Base-by-base conservation (phyloP, 2,329 filamentous ascomycete species). In the Davidsoniella virescens region DNA sequence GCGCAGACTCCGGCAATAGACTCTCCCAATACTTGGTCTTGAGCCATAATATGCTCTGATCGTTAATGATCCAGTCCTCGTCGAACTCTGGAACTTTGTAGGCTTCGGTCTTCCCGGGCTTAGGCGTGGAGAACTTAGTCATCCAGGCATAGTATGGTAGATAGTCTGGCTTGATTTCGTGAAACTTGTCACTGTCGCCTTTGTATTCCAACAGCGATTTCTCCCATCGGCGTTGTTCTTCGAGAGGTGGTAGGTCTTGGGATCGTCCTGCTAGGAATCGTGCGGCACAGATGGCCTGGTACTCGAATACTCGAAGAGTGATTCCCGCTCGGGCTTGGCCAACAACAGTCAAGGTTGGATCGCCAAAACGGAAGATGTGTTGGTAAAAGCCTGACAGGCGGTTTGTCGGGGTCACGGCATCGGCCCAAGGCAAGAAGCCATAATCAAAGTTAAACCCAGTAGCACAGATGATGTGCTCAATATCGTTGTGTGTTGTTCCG, bases 391-490 rank as follows among this genome's bases (percentile, higher is more conserved):
- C 62, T 0, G 62, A 60, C 2, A 65, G 54, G 18, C 63, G 56
- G 2, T 49, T 49, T 2, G 47, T 49, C 38, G 18, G 18, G 12
- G 47, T 49, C 14, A 49, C 47, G 14, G 47, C 44, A 20, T 47
- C 47, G 14, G 25, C 18, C 47, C 47, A 49, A 0, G 70, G 68
- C 5, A 76, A 56, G 56, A 73, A 79, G 0, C 73, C 74, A 0
- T 78, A 59, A 2, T 71, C 73, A 68, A 74, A 78, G 0, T 68
- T 69, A 56, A 77, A 78, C 0, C 76, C 76, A 0, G 76, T 80
- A 3, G 71, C 75, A 50, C 79, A 76, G 39, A 80, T 70, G 25
- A 80, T 65, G 47, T 72, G 60, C 54, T 80, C 75, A 7, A 79
- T 68, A 4, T 70, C 63, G 0, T 67, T 58, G 0, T 74, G 60